Base-by-base conservation (phyloP, 1,139 yeast genomes). In the Debaryomycetaceae sp. region DNA sequence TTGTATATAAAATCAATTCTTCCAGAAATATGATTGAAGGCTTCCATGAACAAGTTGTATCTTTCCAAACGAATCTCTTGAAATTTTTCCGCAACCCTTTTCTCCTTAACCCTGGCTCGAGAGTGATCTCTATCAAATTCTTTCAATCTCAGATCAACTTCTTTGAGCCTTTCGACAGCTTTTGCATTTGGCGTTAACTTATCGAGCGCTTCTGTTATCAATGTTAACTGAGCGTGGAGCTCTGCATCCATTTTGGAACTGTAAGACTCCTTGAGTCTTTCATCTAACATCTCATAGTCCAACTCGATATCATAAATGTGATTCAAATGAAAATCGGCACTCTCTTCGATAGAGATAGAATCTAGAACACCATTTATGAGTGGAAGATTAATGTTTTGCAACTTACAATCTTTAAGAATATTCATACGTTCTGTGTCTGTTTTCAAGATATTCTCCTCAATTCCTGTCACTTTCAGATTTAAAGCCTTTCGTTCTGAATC, bases 1-100 rank as follows among this genome's bases (percentile, higher is more conserved):
- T 91, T 87, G 66, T 91, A 91, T n/a, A 89, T 83, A 1, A 72
- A 68, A 59, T 89, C 96, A 54, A 91, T 87, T 48, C 78, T 75
- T 0, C 73, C 76, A 2, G 91, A 78, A 38, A 91, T 86, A 57
- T 87, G 95, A 33, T 80, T 78, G 56, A 84, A 91, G 0, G 97
- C 95, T 42, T 73, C 72, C 66, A 78, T 82, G 61, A 90, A 91
- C 36, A 68, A 56, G 6, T 80, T 78, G 47, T 75, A 75, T 49
- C 99, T 77, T 49, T 75, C 69, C 8, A 69, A 71, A 55, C 81
- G 86, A 13, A 89, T 70, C 6, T 72, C 76, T 40, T 82, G 77
- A 62, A 87, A 91, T 49, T 75, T 73, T 23, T 74, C 78, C 20
- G 74, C 69, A 2, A 84, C 66, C 45, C 73, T 75, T 44, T 76